Base-by-base conservation (phyloP, 1,284 basidiomycete species). In the Meira nashicola region DNA sequence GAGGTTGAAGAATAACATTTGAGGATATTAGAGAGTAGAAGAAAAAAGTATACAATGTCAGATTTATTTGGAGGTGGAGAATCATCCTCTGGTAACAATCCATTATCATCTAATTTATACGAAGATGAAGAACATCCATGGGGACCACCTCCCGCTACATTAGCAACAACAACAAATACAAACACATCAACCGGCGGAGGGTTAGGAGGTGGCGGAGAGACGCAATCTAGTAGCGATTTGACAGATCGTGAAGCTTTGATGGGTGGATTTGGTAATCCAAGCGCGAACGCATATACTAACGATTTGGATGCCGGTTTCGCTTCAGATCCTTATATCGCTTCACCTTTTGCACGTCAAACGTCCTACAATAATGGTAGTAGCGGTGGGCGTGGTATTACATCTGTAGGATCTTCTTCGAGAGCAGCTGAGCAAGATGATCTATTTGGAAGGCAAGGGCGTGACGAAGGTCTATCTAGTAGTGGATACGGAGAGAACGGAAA, bases 101-200 rank as follows among this genome's bases (percentile, higher is more conserved):
- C 50, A 28, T 21, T 52, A 40, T 62, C 62, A 55, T 55, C 64
- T 8, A 59, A 61, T 28, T 47, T 65, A 8, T 67, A 67, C 64
- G 64, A 67, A 52, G 62, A 65, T 17, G 64, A 67, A 49, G 51
- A 52, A 0, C 60, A 67, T 21, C 59, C 65, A 1, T 67, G 50
- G 50, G 50, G 50, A n/a, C 7, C 50, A 53, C 50, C 50, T 4
- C 28, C 50, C n/a, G 23, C 50, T 19, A 48, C 46, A 14, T 39
- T 19, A 12, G 50, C 37, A 39, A 53, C n/a, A 19, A 33, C 50
- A 11, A 53, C 50, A 25, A 39, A 14, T 7, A 8, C 50, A 39
- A n/a, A 48, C 8, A 17, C 28, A 33, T 33, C 28, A 4, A 8
- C 28, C 3, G 28, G 28, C 3, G 28, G 28, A 33, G 28, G 28